Conservation (phyloP, 768 basidiomycete genomes). For the Lentinula raphanica region DNA sequence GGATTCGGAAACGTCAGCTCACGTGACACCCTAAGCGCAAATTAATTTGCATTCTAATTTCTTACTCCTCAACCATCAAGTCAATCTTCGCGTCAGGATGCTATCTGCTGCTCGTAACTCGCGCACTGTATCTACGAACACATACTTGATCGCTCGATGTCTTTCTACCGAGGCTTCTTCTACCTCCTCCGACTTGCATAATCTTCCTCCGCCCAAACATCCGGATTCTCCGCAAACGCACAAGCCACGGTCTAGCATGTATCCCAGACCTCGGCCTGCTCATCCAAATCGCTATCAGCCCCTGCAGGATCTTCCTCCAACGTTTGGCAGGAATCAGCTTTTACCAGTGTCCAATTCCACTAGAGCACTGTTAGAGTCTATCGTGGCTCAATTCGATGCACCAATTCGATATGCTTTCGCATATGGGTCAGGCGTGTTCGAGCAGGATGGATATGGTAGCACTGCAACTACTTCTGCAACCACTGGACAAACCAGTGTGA, state of each 20-base stretch:
- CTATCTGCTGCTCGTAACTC: slow-evolving; percentile 2
- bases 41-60: not conserved
- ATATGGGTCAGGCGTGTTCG: slow-evolving; percentile 94
- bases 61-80: not conserved
- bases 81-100: not conserved
- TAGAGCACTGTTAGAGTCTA: slow-evolving; percentile 71
- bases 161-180: slow-evolving; percentile 39
- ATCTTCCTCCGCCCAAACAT: slow-evolving; percentile 27
- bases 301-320: slow-evolving; percentile 57
- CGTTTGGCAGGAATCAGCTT: slow-evolving; percentile 78
- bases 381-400: slow-evolving; percentile 77
- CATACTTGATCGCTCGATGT: slow-evolving; percentile 26
- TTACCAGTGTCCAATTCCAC: slow-evolving; percentile 76
- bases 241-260: slow-evolving; percentile 33
- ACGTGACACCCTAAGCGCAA: not conserved
- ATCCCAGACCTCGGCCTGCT: slow-evolving; percentile 44
- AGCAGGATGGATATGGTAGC: slow-evolving; percentile 71
- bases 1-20: not conserved
- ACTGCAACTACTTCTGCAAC: slow-evolving; percentile 1
- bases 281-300: slow-evolving; percentile 27
- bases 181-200: slow-evolving; percentile 24
- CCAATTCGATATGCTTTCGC: slow-evolving; percentile 97
- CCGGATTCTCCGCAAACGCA: slow-evolving; percentile 17
- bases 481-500: slow-evolving; percentile 15
- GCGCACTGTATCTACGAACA: not conserved